phyloP scores from a whole-genome alignment of 257 asterid genomes.

The Anisodus tanguticus region DNA sequence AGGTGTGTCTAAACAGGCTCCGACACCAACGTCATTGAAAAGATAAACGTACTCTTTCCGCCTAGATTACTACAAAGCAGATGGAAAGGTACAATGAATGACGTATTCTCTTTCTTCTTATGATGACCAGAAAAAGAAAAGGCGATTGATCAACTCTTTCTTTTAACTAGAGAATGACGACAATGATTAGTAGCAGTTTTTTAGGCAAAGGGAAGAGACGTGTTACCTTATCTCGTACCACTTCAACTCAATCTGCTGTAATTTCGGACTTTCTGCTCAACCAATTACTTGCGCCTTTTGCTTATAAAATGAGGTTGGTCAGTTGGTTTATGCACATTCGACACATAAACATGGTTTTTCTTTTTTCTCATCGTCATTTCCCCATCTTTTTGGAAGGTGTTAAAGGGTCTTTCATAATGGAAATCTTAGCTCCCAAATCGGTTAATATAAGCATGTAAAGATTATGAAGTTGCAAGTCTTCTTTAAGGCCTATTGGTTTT shows the following conservation, averaged over 20 bases:
- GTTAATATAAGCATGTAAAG: too few species aligned
- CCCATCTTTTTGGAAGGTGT: not conserved
- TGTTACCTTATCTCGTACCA: not conserved
- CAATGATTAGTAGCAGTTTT: constrained; percentile 20
- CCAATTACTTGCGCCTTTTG: not conserved
- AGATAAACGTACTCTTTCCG: not conserved
- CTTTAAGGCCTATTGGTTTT: not conserved
- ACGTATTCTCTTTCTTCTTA: not conserved
- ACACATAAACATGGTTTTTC: not conserved
- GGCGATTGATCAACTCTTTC: not conserved
- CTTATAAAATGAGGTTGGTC: not conserved
- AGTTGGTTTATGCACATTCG: not conserved
- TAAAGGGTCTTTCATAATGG: not conserved
- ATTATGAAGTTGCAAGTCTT: not conserved
- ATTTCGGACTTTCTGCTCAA: not conserved
- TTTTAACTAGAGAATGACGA: not conserved
- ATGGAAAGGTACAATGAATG: not conserved
- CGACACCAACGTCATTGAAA: too few species aligned
- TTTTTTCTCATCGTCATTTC: not conserved
- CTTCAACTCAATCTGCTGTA: not conserved
- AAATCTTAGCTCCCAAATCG: not conserved
- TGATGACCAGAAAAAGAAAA: constrained; percentile 11
- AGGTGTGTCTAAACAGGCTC: too few species aligned
- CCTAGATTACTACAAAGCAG: constrained; percentile 11
- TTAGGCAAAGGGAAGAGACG: not conserved